Percentiles rank a stretch among this genome's conserved stretches.
Conservation (phyloP, 1,139 yeast species). For the Scheffersomyces illinoinensis region DNA sequence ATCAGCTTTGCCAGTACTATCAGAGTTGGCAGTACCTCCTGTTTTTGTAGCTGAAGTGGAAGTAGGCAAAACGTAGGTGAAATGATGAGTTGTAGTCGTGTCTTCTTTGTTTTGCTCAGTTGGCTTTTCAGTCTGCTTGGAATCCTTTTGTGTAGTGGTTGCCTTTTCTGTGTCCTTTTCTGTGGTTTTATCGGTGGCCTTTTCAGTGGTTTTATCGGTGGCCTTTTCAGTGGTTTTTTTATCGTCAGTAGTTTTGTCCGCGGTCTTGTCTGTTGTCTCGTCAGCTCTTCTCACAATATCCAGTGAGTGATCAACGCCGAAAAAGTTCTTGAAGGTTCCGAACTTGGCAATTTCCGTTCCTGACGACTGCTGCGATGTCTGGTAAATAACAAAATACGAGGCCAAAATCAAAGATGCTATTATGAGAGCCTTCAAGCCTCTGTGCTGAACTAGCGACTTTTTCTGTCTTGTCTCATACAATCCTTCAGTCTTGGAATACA, state of each 20-base stretch:
- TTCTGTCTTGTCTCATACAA: not conserved
- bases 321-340: not conserved
- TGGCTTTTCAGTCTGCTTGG: not conserved
- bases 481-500: not conserved
- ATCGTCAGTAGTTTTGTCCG: not conserved
- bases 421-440: not conserved
- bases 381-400: not conserved
- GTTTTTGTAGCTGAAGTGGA: not conserved
- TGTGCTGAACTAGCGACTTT: not conserved
- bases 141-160: not conserved
- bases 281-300: not conserved
- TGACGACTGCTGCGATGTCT: not conserved
- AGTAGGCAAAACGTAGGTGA: not conserved
- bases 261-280: not conserved
- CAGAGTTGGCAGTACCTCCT: not conserved
- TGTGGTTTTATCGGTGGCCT: not conserved
- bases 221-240: not conserved
- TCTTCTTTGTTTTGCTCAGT: constrained; percentile 2
- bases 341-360: not conserved
- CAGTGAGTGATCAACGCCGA: not conserved
- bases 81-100: constrained; percentile 6
- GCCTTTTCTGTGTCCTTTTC: not conserved
- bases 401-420: not conserved
- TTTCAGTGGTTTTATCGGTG: not conserved
- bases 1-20: constrained; percentile 12